A percentile compares a stretch with the other conserved stretches of the same genome.
Conservation (phyloP, 805 yeast species). For the Yamadazyma paraphyllophila region DNA sequence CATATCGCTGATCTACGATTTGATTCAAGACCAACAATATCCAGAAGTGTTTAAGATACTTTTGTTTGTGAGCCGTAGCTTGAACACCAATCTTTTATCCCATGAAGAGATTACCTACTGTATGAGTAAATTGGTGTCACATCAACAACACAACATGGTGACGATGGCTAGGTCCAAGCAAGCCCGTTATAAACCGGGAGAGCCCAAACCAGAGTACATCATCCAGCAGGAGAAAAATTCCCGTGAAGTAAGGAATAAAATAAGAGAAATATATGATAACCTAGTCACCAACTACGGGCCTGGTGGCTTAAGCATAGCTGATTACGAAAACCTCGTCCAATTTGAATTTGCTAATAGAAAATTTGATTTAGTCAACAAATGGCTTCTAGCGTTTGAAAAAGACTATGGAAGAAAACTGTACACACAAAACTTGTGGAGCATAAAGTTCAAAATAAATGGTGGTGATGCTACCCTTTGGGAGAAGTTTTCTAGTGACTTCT, state of each 20-base stretch:
- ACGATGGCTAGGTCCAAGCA: slow-evolving; percentile 11
- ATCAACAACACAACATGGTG: slow-evolving; percentile 18
- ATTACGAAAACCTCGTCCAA: slow-evolving; percentile 38
- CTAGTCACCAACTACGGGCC: slow-evolving; percentile 17
- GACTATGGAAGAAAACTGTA: slow-evolving; percentile 20
- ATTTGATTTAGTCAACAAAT: slow-evolving; percentile 38
- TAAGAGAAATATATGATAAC: slow-evolving; percentile 26
- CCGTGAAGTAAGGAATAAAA: slow-evolving; percentile 13
- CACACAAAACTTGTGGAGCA: slow-evolving; percentile 36
- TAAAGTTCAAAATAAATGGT: slow-evolving; percentile 31
- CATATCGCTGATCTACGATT: slow-evolving; percentile 16
- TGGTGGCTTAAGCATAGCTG: slow-evolving; percentile 18
- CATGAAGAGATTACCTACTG: slow-evolving; percentile 21
- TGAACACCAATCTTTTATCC: slow-evolving; percentile 11
- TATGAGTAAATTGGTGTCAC: slow-evolving; percentile 17
- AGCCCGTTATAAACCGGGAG: background rate
- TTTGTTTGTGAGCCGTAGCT: slow-evolving; percentile 2
- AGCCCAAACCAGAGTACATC: background rate
- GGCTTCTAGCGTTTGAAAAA: slow-evolving; percentile 35
- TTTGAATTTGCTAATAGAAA: slow-evolving; percentile 36
- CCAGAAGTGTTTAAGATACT: slow-evolving; percentile 16
- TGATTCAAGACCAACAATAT: slow-evolving; percentile 16
- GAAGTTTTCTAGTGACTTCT: slow-evolving; percentile 17
- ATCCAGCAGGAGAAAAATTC: slow-evolving; percentile 12
- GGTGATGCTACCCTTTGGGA: slow-evolving; percentile 35